Conservation (phyloP, 768 basidiomycete genomes). For the Suillus discolor region DNA sequence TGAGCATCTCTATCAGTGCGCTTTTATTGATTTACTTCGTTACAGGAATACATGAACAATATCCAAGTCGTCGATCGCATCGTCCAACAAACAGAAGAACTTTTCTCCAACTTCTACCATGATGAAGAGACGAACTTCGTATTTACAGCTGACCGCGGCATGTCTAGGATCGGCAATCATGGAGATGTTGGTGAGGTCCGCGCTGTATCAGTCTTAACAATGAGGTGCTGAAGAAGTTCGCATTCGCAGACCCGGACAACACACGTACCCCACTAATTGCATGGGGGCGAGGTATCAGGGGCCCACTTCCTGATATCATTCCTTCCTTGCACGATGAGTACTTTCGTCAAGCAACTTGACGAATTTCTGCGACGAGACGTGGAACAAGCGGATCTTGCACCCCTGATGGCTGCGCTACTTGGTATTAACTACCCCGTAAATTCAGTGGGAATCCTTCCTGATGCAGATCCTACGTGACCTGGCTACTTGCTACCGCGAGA, state of each 20-base stretch:
- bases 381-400: conserved; percentile 81
- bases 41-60: conserved; percentile 83
- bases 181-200: conserved; percentile 73
- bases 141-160: conserved; percentile 90
- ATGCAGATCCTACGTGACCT: conserved; percentile 59
- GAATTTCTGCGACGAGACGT: conserved; percentile 71
- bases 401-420: conserved; percentile 74
- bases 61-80: conserved; percentile 79
- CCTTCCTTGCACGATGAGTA: conserved; percentile 71
- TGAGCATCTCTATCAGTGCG: conserved; percentile 23
- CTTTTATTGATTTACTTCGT: not conserved
- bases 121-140: conserved; percentile 74
- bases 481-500: conserved; percentile 56
- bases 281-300: conserved; percentile 80
- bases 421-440: conserved; percentile 81
- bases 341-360: conserved; percentile 62
- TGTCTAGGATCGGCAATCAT: conserved; percentile 87
- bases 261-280: conserved; percentile 82
- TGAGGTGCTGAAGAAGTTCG: conserved; percentile 8
- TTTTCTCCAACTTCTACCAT: conserved; percentile 64
- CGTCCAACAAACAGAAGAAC: conserved; percentile 62
- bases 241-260: conserved; percentile 72
- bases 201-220: conserved; percentile 5
- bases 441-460: conserved; percentile 80
- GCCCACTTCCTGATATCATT: conserved; percentile 57